Evolutionary conservation across 768 basidiomycete species (phyloP).

Genomic region (Lactarius indigo): DNA sequence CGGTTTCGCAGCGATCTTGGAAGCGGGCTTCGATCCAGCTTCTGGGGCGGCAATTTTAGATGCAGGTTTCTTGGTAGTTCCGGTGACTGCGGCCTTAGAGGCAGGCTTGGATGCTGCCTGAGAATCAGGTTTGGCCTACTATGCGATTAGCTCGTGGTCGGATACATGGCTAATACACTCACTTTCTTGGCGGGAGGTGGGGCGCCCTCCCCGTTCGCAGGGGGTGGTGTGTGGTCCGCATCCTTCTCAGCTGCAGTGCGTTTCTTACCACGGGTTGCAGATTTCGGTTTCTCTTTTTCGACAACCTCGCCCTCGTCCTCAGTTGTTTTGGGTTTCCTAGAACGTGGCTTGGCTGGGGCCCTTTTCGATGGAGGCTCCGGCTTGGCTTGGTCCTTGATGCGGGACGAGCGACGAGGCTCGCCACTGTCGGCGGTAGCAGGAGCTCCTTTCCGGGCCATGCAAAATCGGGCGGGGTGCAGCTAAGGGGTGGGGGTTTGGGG

Average conservation of each 20-base stretch:
- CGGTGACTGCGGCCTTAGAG: slow-evolving; percentile 34
- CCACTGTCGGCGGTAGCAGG: slow-evolving; percentile 40
- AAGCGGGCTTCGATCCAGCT: slow-evolving; percentile 31
- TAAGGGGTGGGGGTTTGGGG: slow-evolving; percentile 25
- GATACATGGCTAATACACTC: slow-evolving; percentile 19
- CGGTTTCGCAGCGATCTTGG: slow-evolving; percentile 31
- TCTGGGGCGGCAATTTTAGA: slow-evolving; percentile 29
- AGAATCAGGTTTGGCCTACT: slow-evolving; percentile 23
- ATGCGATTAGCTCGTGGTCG: background rate
- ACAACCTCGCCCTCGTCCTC: slow-evolving; percentile 34
- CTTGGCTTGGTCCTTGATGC: slow-evolving; percentile 73
- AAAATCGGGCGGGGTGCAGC: slow-evolving; percentile 22
- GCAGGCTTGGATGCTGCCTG: slow-evolving; percentile 33
- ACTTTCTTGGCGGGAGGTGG: slow-evolving; percentile 68
- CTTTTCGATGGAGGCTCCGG: slow-evolving; percentile 51
- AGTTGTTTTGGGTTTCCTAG: slow-evolving; percentile 40
- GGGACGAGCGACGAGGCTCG: slow-evolving; percentile 67
- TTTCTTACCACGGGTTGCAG: slow-evolving; percentile 50
- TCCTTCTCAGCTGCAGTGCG: slow-evolving; percentile 43
- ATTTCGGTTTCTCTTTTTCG: slow-evolving; percentile 40
- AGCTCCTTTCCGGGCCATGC: slow-evolving; percentile 72
- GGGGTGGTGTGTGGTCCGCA: slow-evolving; percentile 40
- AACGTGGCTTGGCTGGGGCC: slow-evolving; percentile 57
- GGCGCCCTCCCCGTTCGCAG: slow-evolving; percentile 36
- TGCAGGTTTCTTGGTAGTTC: slow-evolving; percentile 37